Percentiles rank a stretch among this genome's conserved stretches.
These are phyloP conservation scores for Nyssa sinensis DNA, from an alignment of 148 eudicot genomes.

Conservation along the genomic window DNA sequence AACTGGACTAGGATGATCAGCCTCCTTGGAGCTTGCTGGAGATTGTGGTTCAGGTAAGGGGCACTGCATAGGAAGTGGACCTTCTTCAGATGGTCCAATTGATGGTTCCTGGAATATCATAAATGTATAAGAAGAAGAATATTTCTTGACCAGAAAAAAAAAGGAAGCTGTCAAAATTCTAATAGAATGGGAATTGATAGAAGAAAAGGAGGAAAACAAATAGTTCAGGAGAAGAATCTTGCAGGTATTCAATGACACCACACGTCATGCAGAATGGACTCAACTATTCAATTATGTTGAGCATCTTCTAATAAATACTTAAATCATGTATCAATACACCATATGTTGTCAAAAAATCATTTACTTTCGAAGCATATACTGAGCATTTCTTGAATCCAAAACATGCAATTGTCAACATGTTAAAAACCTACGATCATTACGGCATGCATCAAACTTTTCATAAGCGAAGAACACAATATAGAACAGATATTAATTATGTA, in stretches of 20 bases:
- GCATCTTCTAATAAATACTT: not conserved
- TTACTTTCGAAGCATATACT: not conserved
- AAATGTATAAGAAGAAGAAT: not conserved
- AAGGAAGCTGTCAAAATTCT: slow-evolving; percentile 7
- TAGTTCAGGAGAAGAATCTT: not conserved
- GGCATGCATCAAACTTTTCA: too few species aligned
- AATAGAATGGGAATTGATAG: slow-evolving; percentile 6
- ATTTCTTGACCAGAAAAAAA: not conserved
- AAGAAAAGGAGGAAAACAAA: not conserved
- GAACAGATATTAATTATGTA: not conserved
- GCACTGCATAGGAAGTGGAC: slow-evolving; percentile 31
- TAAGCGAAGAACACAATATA: not conserved
- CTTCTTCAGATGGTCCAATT: slow-evolving; percentile 24
- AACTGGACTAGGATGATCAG: slow-evolving; percentile 76
- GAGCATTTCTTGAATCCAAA: not conserved
- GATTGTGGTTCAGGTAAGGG: slow-evolving; percentile 53
- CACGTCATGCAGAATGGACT: not conserved
- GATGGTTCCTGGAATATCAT: slow-evolving; percentile 40
- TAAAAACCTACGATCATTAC: too few species aligned
- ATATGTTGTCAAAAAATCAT: not conserved
- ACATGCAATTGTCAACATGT: too few species aligned
- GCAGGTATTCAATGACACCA: not conserved
- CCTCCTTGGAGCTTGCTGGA: slow-evolving; percentile 66
- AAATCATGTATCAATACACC: not conserved
- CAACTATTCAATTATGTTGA: not conserved